Conservation (phyloP, 139 green algal genomes). For the Chlamydomonas sp. region DNA sequence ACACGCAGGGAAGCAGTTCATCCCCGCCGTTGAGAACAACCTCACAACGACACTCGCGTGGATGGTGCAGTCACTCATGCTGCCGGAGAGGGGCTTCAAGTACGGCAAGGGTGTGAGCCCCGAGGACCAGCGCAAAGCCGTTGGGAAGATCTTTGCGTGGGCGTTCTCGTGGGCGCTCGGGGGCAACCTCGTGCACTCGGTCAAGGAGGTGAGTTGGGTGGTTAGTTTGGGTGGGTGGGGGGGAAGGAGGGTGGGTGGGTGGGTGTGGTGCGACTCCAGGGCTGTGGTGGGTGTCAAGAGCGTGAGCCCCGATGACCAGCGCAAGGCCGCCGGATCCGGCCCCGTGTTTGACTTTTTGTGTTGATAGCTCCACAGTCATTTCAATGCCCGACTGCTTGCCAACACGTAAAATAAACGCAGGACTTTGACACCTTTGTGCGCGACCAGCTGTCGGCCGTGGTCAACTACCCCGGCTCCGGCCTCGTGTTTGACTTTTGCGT, state of each 20-base stretch:
- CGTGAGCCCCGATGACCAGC: too few relatives aligned
- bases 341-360: too few relatives aligned
- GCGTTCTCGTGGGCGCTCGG: slow-evolving; percentile 59
- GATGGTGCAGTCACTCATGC: slow-evolving; percentile 35
- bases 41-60: slow-evolving; percentile 48
- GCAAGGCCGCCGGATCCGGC: too few relatives aligned
- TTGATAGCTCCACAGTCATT: too few relatives aligned
- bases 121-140: slow-evolving; percentile 11
- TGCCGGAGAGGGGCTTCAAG: slow-evolving; percentile 24
- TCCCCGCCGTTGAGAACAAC: slow-evolving; percentile 71
- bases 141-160: slow-evolving; percentile 62
- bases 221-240: too few relatives aligned
- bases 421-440: slow-evolving; percentile 61
- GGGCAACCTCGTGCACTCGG: slow-evolving; percentile 50
- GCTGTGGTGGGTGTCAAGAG: too few relatives aligned
- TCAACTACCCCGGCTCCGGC: slow-evolving; percentile 36
- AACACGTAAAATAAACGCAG: too few relatives aligned
- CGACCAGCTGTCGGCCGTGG: slow-evolving; percentile 29
- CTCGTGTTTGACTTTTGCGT: slow-evolving; percentile 70
- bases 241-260: too few relatives aligned
- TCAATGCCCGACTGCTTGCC: too few relatives aligned
- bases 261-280: too few relatives aligned
- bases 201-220: too few relatives aligned
- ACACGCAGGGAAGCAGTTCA: slow-evolving; percentile 59
- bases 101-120: slow-evolving; percentile 17